Evolutionary conservation across 306 rosid genomes (phyloP).

Genomic region (Trifolium pratense): DNA sequence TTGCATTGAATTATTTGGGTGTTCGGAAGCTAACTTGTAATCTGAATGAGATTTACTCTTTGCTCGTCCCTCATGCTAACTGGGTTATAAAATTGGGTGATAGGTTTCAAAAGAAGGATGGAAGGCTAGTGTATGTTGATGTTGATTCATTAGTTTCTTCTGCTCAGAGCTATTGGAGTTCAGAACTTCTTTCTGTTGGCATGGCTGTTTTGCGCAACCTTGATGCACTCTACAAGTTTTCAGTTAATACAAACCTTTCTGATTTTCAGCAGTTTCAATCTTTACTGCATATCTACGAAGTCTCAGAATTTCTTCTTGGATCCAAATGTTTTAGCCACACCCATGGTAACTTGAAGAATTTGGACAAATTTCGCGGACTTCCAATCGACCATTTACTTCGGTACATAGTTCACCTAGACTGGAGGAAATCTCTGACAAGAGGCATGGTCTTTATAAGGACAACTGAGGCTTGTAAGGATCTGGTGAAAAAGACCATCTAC

Average conservation of each 20-base stretch:
- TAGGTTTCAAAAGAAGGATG: conserved; percentile 42
- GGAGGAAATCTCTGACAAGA: too few relatives aligned
- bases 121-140: conserved; percentile 49
- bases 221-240: conserved; percentile 44
- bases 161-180: conserved; percentile 59
- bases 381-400: conserved; percentile 40
- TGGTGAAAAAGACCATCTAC: too few relatives aligned
- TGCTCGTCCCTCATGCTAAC: conserved; percentile 60
- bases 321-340: conserved; percentile 32
- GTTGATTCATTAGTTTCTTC: conserved; percentile 43
- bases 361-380: conserved; percentile 25
- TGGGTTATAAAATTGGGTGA: conserved; percentile 55
- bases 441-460: too few relatives aligned
- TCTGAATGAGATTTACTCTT: conserved; percentile 40
- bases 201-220: conserved; percentile 54
- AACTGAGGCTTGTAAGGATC: too few relatives aligned
- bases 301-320: conserved; percentile 54
- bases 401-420: conserved; percentile 51
- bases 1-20: conserved; percentile 65
- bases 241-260: conserved; percentile 17
- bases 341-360: background rate
- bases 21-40: conserved; percentile 46
- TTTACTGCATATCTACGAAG: conserved; percentile 53
- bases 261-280: conserved; percentile 38
- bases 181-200: conserved; percentile 63